A percentile compares a stretch with the other conserved stretches of the same genome.
Conservation (phyloP, 257 asterid species). For the Eustoma russellianum region DNA sequence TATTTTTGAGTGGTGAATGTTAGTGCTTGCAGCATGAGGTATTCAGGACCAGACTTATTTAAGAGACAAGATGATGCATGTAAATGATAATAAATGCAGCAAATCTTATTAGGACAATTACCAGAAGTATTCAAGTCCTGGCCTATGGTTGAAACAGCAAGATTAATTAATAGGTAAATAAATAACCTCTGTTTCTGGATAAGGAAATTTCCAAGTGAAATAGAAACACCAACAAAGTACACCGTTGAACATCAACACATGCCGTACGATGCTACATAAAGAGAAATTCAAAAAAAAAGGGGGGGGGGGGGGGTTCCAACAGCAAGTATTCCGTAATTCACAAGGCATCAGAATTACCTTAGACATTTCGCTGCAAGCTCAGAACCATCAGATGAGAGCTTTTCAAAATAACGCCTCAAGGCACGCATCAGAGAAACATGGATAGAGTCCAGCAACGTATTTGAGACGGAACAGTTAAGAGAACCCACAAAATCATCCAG, state of each 20-base stretch:
- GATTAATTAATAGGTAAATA: neutral
- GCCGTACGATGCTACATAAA: too few relatives aligned
- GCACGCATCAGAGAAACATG: slow-evolving; percentile 66
- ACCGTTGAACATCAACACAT: neutral
- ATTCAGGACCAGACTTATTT: neutral
- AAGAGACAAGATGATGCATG: neutral
- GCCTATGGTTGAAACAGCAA: neutral
- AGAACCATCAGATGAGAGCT: slow-evolving; percentile 50
- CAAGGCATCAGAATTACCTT: slow-evolving; percentile 31
- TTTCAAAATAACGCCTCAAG: slow-evolving; percentile 57
- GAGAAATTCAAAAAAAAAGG: too few relatives aligned
- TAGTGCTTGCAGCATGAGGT: neutral
- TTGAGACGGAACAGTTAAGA: slow-evolving; percentile 55
- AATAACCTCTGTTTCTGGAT: neutral
- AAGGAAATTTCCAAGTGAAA: neutral
- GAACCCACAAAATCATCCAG: slow-evolving; percentile 94
- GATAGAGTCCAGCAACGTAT: slow-evolving; percentile 71
- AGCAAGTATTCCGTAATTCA: neutral
- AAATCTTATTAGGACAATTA: neutral
- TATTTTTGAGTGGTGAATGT: neutral
- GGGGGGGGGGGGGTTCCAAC: too few relatives aligned
- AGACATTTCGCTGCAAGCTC: slow-evolving; percentile 59
- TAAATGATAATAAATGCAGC: neutral
- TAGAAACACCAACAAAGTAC: neutral
- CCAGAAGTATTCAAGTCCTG: neutral